Base-by-base conservation (phyloP, 2,329 filamentous ascomycete species). In the Arthrobotrys conoides region DNA sequence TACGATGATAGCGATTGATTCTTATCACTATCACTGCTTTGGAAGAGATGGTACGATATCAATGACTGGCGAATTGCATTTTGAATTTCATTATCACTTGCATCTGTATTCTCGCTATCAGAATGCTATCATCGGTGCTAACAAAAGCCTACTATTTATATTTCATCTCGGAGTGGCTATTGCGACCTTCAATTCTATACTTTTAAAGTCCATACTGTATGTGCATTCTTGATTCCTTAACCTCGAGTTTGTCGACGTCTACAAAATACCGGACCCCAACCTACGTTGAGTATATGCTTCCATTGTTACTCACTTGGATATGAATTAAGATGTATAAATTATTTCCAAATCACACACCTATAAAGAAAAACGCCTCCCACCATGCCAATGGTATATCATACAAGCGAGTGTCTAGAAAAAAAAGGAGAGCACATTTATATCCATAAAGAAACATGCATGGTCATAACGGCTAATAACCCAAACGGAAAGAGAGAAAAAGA, bases 341-440 rank as follows among this genome's bases (percentile, higher is more conserved):
- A 27, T 53, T 27, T 53, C 48, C 22, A 53, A 53, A 27, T 27
- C 48, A 46, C 44, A 46, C 44, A 46, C 44, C 48, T 51, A 18
- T 27, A 33, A 55, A 46, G 18, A 46, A 61, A 53, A 76, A 76
- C 71, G 71, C 71, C 71, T 20, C 69, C 71, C 55, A 63, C 48
- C 71, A 76, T 76, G 71, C 71, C 53, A 70, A 76, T 33, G 12
- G 36, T 69, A 68, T 75, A 70, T 71, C 18, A 24, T 76, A 76
- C 61, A 78, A 68, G 44, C 63, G 68, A 78, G 63, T 61, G 75
- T 68, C 51, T 33, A 64, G 68, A 78, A 72, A 41, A 18, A 38
- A 27, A 70, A 33, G 18, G 5, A 51, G 24, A 51, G 12, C 48
- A 10, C 16, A 68, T 61, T 61, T 61, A 51, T 63, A 63, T 27